A percentile compares a stretch with the other conserved stretches of the same genome.
Conservation (phyloP, 257 asterid genomes). For the Penstemon newberryi region DNA sequence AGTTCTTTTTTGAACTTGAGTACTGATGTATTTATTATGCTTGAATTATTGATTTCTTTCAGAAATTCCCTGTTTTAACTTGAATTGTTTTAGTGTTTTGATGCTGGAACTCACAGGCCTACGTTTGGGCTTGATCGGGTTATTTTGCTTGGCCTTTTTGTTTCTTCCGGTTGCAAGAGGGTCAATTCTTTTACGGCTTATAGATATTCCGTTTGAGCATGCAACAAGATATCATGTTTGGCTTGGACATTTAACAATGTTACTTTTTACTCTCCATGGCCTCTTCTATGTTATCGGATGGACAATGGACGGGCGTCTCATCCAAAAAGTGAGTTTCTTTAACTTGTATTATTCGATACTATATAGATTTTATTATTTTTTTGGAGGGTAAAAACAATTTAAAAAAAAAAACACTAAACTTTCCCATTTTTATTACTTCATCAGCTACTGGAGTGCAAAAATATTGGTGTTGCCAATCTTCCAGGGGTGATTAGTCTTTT, state of each 20-base stretch:
- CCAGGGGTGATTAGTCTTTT: conserved; percentile 71
- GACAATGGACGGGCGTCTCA: conserved; percentile 55
- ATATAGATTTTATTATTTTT: too few relatives aligned
- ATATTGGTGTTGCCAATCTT: conserved; percentile 50
- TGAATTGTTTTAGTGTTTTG: conserved; percentile 37
- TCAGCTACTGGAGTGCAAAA: conserved; percentile 59
- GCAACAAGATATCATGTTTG: conserved; percentile 89
- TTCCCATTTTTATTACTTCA: conserved; percentile 1
- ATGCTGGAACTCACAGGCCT: conserved; percentile 67
- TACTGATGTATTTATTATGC: background rate
- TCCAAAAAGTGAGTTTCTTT: conserved; percentile 42
- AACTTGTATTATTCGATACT: background rate
- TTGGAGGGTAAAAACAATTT: background rate
- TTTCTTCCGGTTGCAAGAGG: conserved; percentile 80
- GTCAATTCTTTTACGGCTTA: conserved; percentile 68
- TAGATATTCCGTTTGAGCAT: conserved; percentile 86
- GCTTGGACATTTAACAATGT: conserved; percentile 92
- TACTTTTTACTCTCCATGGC: conserved; percentile 76
- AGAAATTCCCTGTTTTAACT: conserved; percentile 15
- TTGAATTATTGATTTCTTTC: background rate
- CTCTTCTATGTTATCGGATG: conserved; percentile 56
- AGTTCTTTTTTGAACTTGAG: background rate
- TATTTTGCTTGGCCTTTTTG: conserved; percentile 64
- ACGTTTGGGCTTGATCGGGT: conserved; percentile 66
- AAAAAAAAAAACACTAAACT: conserved; percentile 11